These are phyloP conservation scores for Gynochthodes officinalis DNA, from an alignment of 257 asterid species.

Conservation along the genomic window DNA sequence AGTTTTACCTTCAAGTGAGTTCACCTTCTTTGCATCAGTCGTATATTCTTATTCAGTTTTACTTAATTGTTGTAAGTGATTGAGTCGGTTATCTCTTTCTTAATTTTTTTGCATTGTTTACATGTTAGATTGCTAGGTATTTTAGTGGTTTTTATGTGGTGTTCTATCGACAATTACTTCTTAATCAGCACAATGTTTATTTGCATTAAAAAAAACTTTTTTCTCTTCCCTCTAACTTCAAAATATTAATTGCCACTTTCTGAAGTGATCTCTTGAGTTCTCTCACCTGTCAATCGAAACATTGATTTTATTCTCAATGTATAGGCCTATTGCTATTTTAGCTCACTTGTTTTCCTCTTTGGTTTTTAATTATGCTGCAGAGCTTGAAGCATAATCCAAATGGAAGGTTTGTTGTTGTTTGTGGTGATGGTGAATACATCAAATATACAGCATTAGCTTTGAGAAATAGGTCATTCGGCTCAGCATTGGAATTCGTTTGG, in stretches of 20 bases:
- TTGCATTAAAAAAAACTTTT: neutral
- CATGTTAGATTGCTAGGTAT: no score
- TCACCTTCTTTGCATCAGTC: conserved; percentile 11
- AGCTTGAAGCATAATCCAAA: conserved; percentile 96
- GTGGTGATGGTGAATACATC: conserved; percentile 96
- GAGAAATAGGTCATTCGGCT: conserved; percentile 96
- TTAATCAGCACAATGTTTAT: neutral
- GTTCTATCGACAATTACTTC: neutral
- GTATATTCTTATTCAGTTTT: neutral
- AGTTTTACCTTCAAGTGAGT: conserved; percentile 93
- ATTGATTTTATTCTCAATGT: neutral
- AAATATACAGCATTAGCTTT: conserved; percentile 97
- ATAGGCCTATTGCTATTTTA: neutral
- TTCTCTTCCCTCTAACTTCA: neutral
- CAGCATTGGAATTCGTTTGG: conserved; percentile 97
- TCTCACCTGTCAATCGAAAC: neutral
- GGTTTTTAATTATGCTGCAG: conserved; percentile 34
- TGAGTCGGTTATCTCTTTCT: neutral
- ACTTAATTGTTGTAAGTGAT: neutral
- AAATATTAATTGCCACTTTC: neutral
- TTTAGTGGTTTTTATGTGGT: neutral
- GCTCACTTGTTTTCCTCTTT: conserved; percentile 2
- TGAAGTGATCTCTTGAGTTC: no score
- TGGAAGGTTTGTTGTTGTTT: conserved; percentile 95
- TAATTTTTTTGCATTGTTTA: neutral